A percentile compares a stretch with the other conserved stretches of the same genome.
Conservation (phyloP, 306 rosid species). For the Albizia julibrissin region DNA sequence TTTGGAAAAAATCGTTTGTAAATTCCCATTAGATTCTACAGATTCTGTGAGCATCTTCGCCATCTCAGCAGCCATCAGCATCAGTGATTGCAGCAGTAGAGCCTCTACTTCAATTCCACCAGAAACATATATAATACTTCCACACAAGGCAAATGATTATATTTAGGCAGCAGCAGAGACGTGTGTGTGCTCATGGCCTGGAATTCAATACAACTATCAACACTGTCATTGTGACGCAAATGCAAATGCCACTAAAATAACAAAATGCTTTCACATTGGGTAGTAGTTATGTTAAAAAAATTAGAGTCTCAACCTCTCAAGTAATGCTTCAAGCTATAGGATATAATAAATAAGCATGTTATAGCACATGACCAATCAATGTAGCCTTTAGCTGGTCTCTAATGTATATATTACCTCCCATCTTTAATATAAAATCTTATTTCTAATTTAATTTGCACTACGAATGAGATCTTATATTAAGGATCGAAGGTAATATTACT, state of each 20-base stretch:
- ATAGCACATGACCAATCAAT: neutral
- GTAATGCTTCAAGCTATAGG: too few relatives aligned
- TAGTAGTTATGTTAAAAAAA: neutral
- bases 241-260: neutral
- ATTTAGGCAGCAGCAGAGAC: slow-evolving; percentile 19
- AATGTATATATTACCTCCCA: neutral
- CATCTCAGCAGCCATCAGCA: neutral
- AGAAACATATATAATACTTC: neutral
- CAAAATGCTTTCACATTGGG: neutral
- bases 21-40: neutral
- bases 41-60: neutral
- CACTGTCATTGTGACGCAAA: neutral
- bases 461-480: too few relatives aligned
- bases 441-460: too few relatives aligned
- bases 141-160: neutral
- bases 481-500: neutral
- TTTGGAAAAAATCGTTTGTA: neutral
- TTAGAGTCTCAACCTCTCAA: neutral
- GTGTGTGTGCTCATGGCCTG: slow-evolving; percentile 28
- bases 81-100: neutral
- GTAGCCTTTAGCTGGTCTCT: neutral
- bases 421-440: too few relatives aligned
- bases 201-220: slow-evolving; percentile 18
- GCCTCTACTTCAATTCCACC: slow-evolving; percentile 9
- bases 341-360: neutral